phyloP scores from a whole-genome alignment of 1,139 yeast species.

The Geotrichum fermentans region DNA sequence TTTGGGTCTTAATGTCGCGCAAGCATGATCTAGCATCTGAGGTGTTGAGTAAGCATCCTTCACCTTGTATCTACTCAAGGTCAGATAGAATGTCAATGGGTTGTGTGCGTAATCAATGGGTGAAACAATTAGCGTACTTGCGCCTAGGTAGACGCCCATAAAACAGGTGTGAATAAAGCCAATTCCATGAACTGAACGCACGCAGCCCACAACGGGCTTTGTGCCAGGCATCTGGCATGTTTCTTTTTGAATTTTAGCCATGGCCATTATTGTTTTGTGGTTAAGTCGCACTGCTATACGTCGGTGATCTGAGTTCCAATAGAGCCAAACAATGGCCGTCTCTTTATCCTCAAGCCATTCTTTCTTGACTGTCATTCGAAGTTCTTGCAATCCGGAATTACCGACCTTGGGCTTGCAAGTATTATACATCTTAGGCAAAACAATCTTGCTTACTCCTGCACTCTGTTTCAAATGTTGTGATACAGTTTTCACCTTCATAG shows the following conservation, averaged over 20 bases:
- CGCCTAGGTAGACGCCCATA: conserved; percentile 80
- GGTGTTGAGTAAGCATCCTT: conserved; percentile 84
- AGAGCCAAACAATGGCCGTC: conserved; percentile 58
- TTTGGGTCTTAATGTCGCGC: conserved; percentile 57
- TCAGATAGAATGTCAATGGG: conserved; percentile 67
- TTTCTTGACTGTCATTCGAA: conserved; percentile 43
- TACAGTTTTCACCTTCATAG: conserved; percentile 64
- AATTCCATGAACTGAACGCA: conserved; percentile 75
- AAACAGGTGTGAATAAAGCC: conserved; percentile 83
- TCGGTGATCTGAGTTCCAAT: conserved; percentile 69
- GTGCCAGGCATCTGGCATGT: conserved; percentile 77
- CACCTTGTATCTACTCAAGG: conserved; percentile 71
- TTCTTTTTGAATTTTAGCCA: conserved; percentile 86
- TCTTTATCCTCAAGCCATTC: conserved; percentile 35
- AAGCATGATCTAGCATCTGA: conserved; percentile 76
- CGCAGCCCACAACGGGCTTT: conserved; percentile 78
- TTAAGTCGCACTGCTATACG: conserved; percentile 60
- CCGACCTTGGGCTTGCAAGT: conserved; percentile 64
- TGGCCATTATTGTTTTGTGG: conserved; percentile 63
- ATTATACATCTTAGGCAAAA: conserved; percentile 57
- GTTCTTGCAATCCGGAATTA: conserved; percentile 44
- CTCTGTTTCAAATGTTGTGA: conserved; percentile 58
- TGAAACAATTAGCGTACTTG: conserved; percentile 75
- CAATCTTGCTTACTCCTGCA: conserved; percentile 41
- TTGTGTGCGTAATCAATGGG: conserved; percentile 74